Base-by-base conservation (phyloP, 2,329 filamentous ascomycete species). In the Aspergillus neotritici region DNA sequence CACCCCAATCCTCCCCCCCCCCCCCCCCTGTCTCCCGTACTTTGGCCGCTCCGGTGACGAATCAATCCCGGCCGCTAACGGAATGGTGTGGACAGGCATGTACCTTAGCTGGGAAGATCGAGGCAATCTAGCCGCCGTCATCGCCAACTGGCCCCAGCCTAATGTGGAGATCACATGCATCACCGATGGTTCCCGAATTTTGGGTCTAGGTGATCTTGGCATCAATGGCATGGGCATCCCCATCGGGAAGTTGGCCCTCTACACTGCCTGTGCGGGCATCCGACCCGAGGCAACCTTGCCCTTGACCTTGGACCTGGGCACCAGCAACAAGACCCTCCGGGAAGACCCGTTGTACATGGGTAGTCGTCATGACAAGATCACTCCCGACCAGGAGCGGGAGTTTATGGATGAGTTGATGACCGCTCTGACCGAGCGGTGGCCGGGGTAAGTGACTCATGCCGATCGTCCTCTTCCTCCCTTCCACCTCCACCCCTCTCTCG, bases 351-450 rank as follows among this genome's bases (percentile, higher is more conserved):
- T 97, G 30, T 98, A 97, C 75, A 82, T 97, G 64, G 93, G 93
- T 58, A 85, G 90, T 58, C 83, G 89, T 60, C 80, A 85, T 57
- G 86, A 85, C 70, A 91, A 94, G 63, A 79, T 91, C 41, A 77
- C 84, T 6, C 72, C 84, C 14, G 77, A 84, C 41, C 83, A 91
- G 58, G 88, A 94, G 72, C 82, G 84, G 64, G 87, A 87, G 52
- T 97, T 97, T 70, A 81, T 97, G 74, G 93, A 97, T 63, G 93
- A 97, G 75, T 84, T 98, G 74, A 97, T 98, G 93, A 79, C 80
- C 59, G 91, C 93, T 44, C 79, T 87, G 48, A 85, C 84, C 44
- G 88, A 95, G 65, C 76, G 77, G 53, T 85, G 81, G 82, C 81
- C 82, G 43, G 78, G 76, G 75, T 79, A 67, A 67, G 75, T 69